A percentile compares a stretch with the other conserved stretches of the same genome.
Evolutionary conservation across 495 filamentous ascomycete species (phyloP).

Genomic region (Clohesyomyces aquaticus): DNA sequence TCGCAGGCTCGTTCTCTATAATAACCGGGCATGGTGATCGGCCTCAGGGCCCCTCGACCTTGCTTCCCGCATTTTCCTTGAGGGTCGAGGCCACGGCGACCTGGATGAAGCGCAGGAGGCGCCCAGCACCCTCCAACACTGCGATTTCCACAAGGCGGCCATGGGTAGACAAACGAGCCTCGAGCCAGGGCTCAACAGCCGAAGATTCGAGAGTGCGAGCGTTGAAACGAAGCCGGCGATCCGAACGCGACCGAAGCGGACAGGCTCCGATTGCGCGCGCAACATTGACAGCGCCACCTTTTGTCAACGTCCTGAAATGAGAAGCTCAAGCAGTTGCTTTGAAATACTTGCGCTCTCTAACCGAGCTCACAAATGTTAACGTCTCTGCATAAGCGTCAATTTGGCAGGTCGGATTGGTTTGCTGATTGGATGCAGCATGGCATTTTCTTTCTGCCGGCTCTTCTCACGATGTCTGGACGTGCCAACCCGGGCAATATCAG

Average conservation of each 20-base stretch:
- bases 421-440: slow-evolving; percentile 33
- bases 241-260: slow-evolving; percentile 17
- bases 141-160: slow-evolving; percentile 19
- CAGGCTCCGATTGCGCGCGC: slow-evolving; percentile 6
- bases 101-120: slow-evolving; percentile 30
- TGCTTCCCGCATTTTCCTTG: slow-evolving; percentile 42
- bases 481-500: slow-evolving; percentile 38
- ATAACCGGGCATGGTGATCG: slow-evolving; percentile 34
- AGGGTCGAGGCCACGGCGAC: slow-evolving; percentile 32
- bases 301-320: slow-evolving; percentile 18
- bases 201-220: no score
- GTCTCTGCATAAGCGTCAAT: slow-evolving; percentile 42
- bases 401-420: slow-evolving; percentile 16
- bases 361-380: slow-evolving; percentile 37
- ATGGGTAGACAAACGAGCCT: slow-evolving; percentile 8
- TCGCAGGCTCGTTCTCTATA: slow-evolving; percentile 27
- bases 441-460: slow-evolving; percentile 38
- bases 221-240: slow-evolving; percentile 19
- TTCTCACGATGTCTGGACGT: slow-evolving; percentile 29
- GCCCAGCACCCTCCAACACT: slow-evolving; percentile 18
- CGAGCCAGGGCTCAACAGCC: slow-evolving; percentile 20
- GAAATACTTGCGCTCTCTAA: slow-evolving; percentile 40
- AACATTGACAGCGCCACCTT: slow-evolving; percentile 23
- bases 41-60: slow-evolving; percentile 41
- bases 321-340: slow-evolving; percentile 30